Evolutionary conservation across 345 rosid genomes (phyloP).

Genomic region (Melastoma malabathricum): DNA sequence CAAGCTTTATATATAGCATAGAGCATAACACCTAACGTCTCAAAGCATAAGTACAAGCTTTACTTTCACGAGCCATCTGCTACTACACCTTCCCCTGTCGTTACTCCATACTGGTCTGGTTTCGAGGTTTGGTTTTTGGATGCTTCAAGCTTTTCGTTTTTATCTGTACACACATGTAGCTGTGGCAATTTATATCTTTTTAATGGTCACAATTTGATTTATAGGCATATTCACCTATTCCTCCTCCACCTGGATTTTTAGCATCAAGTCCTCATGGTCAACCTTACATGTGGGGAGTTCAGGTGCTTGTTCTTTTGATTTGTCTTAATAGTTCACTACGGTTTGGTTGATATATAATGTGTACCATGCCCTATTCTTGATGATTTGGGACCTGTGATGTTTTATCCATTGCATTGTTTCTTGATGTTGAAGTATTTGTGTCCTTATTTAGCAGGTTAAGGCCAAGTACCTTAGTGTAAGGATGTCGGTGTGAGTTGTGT

Average conservation of each 20-base stretch:
- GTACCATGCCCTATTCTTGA: too few species aligned
- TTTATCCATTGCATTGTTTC: too few species aligned
- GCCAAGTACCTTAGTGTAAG: too few species aligned
- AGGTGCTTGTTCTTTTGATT: slow-evolving; percentile 33
- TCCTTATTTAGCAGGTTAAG: too few species aligned
- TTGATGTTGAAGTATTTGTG: too few species aligned
- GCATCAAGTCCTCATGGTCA: slow-evolving; percentile 97
- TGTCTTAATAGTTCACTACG: too few species aligned
- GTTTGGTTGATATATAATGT: too few species aligned
- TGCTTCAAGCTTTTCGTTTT: slow-evolving; percentile 5
- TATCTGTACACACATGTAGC: slow-evolving; percentile 4
- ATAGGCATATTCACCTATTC: slow-evolving; percentile 76
- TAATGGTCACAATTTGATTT: slow-evolving; percentile 11
- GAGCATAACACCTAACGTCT: too few species aligned
- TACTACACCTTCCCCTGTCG: slow-evolving; percentile 25
- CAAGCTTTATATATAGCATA: too few species aligned
- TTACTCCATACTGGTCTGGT: slow-evolving; percentile 92
- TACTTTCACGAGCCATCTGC: slow-evolving; percentile 54
- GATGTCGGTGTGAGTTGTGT: too few species aligned
- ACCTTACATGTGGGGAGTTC: slow-evolving; percentile 99
- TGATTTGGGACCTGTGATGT: too few species aligned
- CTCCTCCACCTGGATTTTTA: slow-evolving; percentile 84
- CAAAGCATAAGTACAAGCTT: too few species aligned
- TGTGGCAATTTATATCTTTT: slow-evolving; percentile 6
- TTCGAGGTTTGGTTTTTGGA: slow-evolving; percentile 55